Conservation (phyloP, 352 stramenopile species). For the Globisporangium acanthophoron region DNA sequence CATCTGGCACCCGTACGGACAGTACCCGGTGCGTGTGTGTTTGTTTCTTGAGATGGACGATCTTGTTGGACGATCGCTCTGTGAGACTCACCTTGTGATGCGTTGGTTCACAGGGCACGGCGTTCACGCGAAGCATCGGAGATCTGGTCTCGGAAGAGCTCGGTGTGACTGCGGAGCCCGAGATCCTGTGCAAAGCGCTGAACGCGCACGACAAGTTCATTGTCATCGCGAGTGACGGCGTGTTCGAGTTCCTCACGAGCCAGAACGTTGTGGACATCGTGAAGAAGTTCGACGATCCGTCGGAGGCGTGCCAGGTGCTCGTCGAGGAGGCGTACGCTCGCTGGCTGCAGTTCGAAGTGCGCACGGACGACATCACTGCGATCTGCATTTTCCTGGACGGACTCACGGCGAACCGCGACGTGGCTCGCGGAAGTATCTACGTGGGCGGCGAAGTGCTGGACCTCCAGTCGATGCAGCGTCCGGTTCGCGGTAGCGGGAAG, state of each 20-base stretch:
- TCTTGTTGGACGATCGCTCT: not conserved
- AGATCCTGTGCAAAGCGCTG: constrained; percentile 88
- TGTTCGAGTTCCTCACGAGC: constrained; percentile 95
- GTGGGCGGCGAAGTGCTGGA: constrained; percentile 74
- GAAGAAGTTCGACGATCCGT: constrained; percentile 77
- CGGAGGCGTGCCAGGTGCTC: constrained; percentile 85
- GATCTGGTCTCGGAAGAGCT: constrained; percentile 92
- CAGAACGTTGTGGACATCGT: constrained; percentile 92
- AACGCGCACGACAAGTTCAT: constrained; percentile 90
- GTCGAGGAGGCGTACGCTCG: constrained; percentile 91
- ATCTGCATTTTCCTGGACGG: constrained; percentile 85
- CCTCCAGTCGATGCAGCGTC: constrained; percentile 81
- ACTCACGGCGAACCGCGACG: constrained; percentile 45
- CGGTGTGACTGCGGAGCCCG: constrained; percentile 89
- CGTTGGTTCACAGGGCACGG: constrained; percentile 73
- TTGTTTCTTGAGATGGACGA: not conserved
- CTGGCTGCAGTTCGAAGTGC: constrained; percentile 92
- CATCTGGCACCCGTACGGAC: constrained; percentile 87
- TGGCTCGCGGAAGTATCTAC: constrained; percentile 77
- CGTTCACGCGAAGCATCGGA: constrained; percentile 97
- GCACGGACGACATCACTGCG: constrained; percentile 94
- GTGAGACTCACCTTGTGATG: too few relatives aligned
- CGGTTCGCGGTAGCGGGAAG: constrained; percentile 56
- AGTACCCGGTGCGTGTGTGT: constrained; percentile 65
- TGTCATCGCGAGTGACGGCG: constrained; percentile 91